Base-by-base conservation (phyloP, 208 protist genomes). In the Leishmania mexicana region DNA sequence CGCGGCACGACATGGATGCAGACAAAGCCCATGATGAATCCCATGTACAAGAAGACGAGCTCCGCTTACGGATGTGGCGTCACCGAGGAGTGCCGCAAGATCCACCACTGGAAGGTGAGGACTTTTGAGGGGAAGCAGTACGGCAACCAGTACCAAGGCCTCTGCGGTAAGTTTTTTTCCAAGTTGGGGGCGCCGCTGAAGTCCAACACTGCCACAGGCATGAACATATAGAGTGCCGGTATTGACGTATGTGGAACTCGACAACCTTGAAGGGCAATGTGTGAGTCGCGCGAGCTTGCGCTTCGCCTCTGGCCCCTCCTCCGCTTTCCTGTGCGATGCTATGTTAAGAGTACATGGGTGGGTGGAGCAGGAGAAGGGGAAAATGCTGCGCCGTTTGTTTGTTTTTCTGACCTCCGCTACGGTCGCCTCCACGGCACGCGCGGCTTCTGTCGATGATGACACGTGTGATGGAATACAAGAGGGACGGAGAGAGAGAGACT, bases 21-120 rank as follows among this genome's bases (percentile, higher is more conserved):
- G 38, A 80, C 83, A 60, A 73, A 65, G 67, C 62, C 71, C 17
- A 65, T 68, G 15, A 64, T 80, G 28, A 96, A 96, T 77, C 94
- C 94, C 42, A 95, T 95, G 91, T 97, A 96, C 81, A 96, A 93
- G 78, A 82, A 87, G 38, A 89, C 93, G 42, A 96, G 88, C 72
- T 73, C 93, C 7, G 67, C 80, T n/a, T 97, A 97, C 81, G 94
- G 94, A 17, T 89, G 90, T 54, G 88, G 86, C 3, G 87, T 93
- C 8, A 31, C 49, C 2, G 89, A 94, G 79, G 93, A 94, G 78
- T 89, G 91, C 65, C 83, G 87, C 42, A 86, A 88, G 64, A 79
- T 96, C 19, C 85, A 95, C 58, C 65, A 79, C n/a, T 96, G 91
- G 93, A 96, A 95, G 89, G 65, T 80, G 1, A 80, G 83, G 31